Evolutionary conservation across 441 rosid genomes (phyloP), one percentile per base, ranked within the genome.

Genomic region (Rhodomyrtus psidioides): DNA sequence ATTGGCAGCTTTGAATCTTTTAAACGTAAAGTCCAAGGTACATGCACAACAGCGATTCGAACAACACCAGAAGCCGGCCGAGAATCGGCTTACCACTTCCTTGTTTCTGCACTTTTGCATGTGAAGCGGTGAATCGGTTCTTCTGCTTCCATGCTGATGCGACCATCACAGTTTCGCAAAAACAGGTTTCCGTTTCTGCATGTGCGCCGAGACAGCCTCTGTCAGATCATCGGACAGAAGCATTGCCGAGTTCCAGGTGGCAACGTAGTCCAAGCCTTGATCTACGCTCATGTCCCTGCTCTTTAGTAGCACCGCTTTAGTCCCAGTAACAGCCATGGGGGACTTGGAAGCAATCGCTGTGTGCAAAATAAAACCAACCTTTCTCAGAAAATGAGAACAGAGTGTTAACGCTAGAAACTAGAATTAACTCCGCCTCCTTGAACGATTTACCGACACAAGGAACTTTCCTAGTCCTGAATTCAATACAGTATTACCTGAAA

Each of bases 231-330:
- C 86, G 0, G 99, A 96, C 53, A 93, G 30, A 62, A 96, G 95
- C 99, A 96, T 92, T 12, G 93, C 92, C 0, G 98, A 93, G 91
- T 95, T 97, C 98, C 98, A 97, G 83, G 97, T 95, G 0, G 98
- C 97, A 4, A 95, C 94, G 46, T 95, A 96, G 88, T 96, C 98
- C 90, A 96, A 88, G 2, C 98, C 98, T 91, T 97, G 98, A 15
- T 94, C 98, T 60, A 95, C 5, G 53, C 81, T 96, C 91, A 93
- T 51, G 27, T 97, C 99, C 85, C 96, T 89, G 87, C 95, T 90
- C 91, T 91, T 93, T 56, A 92, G 57, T 54, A 96, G 79, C 81
- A 96, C 96, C 0, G 95, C 92, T 88, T 97, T 96, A 6, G 97
- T 95, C 86, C 99, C 99, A 1, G 87, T 90, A 51, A 95, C 91